Percentiles rank a stretch among this genome's conserved stretches.
phyloP scores from a whole-genome alignment of 305 asterid genomes.

The Rubia tinctorum region DNA sequence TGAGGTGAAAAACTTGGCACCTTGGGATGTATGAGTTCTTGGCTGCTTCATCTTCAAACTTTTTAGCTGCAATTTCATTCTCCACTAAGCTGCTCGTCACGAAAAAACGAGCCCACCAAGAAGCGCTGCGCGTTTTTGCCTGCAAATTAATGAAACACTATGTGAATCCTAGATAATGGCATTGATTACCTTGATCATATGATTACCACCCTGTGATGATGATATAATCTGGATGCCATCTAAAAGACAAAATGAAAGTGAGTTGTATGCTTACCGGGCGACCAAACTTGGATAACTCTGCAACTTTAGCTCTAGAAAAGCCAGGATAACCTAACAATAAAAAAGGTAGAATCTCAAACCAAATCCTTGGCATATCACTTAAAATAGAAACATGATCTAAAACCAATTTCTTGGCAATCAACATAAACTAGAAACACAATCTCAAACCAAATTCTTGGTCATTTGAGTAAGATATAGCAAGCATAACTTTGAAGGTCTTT shows the following conservation, averaged over 20 bases:
- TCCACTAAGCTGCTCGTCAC: constrained; percentile 38
- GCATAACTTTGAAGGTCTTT: too few species aligned
- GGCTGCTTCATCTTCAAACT: constrained; percentile 36
- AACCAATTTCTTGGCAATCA: neutral
- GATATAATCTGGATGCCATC: constrained; percentile 7
- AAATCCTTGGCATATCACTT: neutral
- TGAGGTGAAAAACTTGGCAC: constrained; percentile 52
- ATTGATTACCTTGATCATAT: neutral
- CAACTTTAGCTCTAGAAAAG: constrained; percentile 27
- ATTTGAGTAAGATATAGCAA: neutral
- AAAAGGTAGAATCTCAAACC: constrained; percentile 1
- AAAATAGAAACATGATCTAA: neutral
- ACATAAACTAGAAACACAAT: too few species aligned
- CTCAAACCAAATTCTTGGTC: neutral
- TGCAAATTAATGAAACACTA: constrained; percentile 10
- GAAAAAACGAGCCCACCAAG: constrained; percentile 52
- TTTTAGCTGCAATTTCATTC: constrained; percentile 39
- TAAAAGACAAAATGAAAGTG: neutral
- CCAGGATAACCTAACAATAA: constrained; percentile 32
- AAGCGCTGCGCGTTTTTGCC: constrained; percentile 45
- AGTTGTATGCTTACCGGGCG: constrained; percentile 36
- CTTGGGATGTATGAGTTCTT: constrained; percentile 25
- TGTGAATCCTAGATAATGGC: neutral
- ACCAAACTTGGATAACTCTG: constrained; percentile 43
- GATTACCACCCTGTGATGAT: neutral